Evolutionary conservation across 148 eudicot genomes (phyloP).

Genomic region (Spergularia bocconei): DNA sequence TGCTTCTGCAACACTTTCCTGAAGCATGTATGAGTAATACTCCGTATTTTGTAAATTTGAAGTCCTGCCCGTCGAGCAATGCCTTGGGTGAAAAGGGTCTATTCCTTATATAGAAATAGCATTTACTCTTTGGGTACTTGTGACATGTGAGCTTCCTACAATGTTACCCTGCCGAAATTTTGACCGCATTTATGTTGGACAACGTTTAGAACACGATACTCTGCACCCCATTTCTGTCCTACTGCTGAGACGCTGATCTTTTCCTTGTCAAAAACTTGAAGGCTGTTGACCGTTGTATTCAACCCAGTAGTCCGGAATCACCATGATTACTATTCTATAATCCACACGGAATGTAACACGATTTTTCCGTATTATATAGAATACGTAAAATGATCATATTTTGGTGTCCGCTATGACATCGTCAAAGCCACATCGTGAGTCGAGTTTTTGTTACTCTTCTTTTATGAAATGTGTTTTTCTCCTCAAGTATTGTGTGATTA

Average conservation of each 20-base stretch:
- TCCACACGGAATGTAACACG: no score
- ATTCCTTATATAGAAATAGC: background rate
- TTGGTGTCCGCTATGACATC: no score
- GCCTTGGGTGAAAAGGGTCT: constrained; percentile 6
- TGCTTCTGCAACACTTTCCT: background rate
- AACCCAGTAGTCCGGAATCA: background rate
- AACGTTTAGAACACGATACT: background rate
- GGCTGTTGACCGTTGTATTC: background rate
- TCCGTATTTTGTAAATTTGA: background rate
- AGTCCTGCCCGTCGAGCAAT: constrained; percentile 1
- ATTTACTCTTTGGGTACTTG: constrained; percentile 22
- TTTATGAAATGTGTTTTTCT: no score
- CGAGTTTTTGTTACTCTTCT: no score
- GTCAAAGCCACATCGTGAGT: no score
- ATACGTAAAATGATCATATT: no score
- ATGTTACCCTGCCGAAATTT: constrained; percentile 1
- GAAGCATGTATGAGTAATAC: no score
- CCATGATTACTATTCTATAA: no score
- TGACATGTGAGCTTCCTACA: background rate
- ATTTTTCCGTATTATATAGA: no score
- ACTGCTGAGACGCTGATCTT: background rate
- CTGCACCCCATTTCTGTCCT: background rate
- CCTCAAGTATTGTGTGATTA: no score
- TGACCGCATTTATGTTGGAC: constrained; percentile 21
- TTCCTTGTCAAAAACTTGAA: constrained; percentile 5